A percentile compares a stretch with the other conserved stretches of the same genome.
Evolutionary conservation across 2,329 filamentous ascomycete species (phyloP).

Genomic region (Pestalotiopsis sp.): DNA sequence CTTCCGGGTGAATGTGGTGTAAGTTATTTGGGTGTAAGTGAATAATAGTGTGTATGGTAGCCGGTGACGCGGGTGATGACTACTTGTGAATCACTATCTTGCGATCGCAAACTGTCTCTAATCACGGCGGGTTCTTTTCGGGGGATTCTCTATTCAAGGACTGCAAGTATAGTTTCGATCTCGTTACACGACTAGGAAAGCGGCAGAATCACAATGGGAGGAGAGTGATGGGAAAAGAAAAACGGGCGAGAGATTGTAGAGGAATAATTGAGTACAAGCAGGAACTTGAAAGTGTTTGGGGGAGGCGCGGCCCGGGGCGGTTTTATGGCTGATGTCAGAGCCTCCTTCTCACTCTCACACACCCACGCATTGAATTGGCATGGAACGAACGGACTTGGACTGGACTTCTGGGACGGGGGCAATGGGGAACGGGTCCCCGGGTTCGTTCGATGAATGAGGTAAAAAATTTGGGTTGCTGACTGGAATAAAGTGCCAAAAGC

Average conservation of each 20-base stretch:
- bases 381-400: no score
- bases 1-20: not conserved
- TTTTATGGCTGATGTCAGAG: slow-evolving; percentile 17
- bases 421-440: slow-evolving; percentile 5
- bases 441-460: slow-evolving; percentile 12
- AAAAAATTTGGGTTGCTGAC: slow-evolving; percentile 8
- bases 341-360: not conserved
- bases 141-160: not conserved
- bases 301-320: slow-evolving; percentile 1
- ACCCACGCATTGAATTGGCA: not conserved
- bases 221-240: not conserved
- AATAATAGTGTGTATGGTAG: not conserved
- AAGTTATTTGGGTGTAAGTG: not conserved
- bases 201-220: not conserved
- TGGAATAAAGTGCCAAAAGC: slow-evolving; percentile 3
- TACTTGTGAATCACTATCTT: not conserved
- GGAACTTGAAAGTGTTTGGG: not conserved
- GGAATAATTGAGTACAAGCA: not conserved
- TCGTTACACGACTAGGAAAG: not conserved
- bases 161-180: not conserved
- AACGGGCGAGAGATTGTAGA: not conserved
- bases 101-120: slow-evolving; percentile 5
- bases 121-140: not conserved
- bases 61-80: not conserved
- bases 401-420: not conserved